Evolutionary conservation across 306 rosid species (phyloP), one percentile per base, ranked within the genome.

Genomic region (Quercus cerris): DNA sequence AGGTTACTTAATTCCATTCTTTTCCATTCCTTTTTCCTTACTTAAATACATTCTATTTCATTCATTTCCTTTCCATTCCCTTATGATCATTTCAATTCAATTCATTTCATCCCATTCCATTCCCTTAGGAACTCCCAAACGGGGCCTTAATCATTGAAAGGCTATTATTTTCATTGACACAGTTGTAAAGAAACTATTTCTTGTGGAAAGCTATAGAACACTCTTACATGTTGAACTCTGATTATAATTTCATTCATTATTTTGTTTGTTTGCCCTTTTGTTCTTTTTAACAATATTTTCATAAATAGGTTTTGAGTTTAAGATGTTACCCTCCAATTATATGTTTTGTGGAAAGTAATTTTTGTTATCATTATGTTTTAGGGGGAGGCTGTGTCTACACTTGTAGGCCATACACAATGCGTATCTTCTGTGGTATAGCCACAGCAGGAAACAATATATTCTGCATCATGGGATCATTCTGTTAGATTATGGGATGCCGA

Each of bases 381-480:
- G 97, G 99, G 91, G 52, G 91, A 85, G 72, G 89, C 98, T 59
- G 78, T 82, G 56, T 84, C 97, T 76, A 86, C 99, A 70, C 91
- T 95, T 58, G 92, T 82, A 57, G 98, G 97, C 71, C 99, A 91
- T 85, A 86, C 96, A n/a, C 99, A 95, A 84, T 88, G 90, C 3
- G 97, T 95, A 30, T 93, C 98, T 78, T 79, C 97, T 30, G 96
- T 95, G 62, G 87, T 83, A 71, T 95, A 98, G 99, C 89, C 94
- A 14, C 84, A 89, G 70, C 89, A 59, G 41, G 94, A 86, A 41
- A 79, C 85, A 79, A 90, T 95, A 69, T 95, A 88, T 84, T 95
- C 99, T 81, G 92, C 97, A 33, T 95, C 99, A 0, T 90, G 97
- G 98, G 98, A 95, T 87, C 98, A 93, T 86, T 89, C 98, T 78